Evolutionary conservation across 2,329 filamentous ascomycete genomes (phyloP).

Genomic region (Dactylellina cionopaga): DNA sequence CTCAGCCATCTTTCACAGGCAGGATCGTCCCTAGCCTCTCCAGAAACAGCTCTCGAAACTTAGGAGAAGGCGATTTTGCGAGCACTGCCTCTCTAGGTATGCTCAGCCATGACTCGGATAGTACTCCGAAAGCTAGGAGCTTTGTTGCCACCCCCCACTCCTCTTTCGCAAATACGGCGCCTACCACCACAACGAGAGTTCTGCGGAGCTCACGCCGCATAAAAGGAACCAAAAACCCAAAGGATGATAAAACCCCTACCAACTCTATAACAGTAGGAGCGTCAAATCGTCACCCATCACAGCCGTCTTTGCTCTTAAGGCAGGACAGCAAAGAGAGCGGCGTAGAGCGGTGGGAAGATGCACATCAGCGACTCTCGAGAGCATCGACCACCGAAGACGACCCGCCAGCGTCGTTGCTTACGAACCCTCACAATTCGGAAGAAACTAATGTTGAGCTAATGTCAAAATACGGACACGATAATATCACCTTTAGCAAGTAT

Average conservation of each 20-base stretch:
- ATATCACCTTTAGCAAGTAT: conserved; percentile 25
- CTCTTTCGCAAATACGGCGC: conserved; percentile 20
- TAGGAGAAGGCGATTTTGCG: conserved; percentile 21
- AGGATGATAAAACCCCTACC: conserved; percentile 23
- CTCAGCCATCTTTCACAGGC: conserved; percentile 30
- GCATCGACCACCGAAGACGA: conserved; percentile 42
- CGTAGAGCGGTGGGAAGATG: conserved; percentile 33
- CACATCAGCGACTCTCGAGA: conserved; percentile 25
- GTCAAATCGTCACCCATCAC: background rate
- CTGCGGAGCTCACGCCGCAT: conserved; percentile 32
- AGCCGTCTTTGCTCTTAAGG: conserved; percentile 3
- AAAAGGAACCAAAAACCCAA: conserved; percentile 17
- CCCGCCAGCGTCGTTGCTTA: conserved; percentile 14
- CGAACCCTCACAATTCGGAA: conserved; percentile 33
- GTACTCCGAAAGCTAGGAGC: conserved; percentile 40
- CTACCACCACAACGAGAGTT: conserved; percentile 12
- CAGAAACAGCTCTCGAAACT: conserved; percentile 26
- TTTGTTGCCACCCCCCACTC: conserved; percentile 35
- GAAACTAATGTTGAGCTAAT: conserved; percentile 23
- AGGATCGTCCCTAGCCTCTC: conserved; percentile 24
- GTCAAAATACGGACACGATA: conserved; percentile 26
- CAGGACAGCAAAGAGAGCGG: conserved; percentile 31
- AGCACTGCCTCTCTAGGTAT: conserved; percentile 17
- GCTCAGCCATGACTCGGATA: conserved; percentile 46
- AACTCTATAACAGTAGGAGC: conserved; percentile 27